Evolutionary conservation across 805 yeast species (phyloP).

Genomic region (Metschnikowia colocasiae): DNA sequence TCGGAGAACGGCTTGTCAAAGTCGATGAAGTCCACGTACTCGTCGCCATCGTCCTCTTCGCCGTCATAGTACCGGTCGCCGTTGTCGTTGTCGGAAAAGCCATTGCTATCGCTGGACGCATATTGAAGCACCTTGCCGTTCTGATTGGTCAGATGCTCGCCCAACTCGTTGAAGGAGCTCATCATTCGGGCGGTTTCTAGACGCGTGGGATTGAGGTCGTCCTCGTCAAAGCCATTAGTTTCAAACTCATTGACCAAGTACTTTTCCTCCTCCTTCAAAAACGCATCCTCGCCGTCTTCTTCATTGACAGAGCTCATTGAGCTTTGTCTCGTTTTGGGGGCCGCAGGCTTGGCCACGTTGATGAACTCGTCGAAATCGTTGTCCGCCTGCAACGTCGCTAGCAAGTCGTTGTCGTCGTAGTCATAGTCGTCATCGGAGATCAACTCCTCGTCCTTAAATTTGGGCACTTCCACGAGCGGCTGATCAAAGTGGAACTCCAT

Average conservation of each 20-base stretch:
- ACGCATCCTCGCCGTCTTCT: constrained; percentile 35
- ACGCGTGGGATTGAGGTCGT: constrained; percentile 34
- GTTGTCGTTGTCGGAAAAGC: constrained; percentile 24
- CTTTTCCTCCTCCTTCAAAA: constrained; percentile 42
- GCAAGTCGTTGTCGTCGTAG: constrained; percentile 46
- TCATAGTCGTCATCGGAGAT: constrained; percentile 66
- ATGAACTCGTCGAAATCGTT: constrained; percentile 40
- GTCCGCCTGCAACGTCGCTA: constrained; percentile 47
- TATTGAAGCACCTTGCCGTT: constrained; percentile 40
- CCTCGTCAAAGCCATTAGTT: constrained; percentile 44
- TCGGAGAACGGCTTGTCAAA: constrained; percentile 31
- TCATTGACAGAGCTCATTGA: constrained; percentile 33
- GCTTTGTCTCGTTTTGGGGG: constrained; percentile 19
- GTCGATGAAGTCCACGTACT: constrained; percentile 38
- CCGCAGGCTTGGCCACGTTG: constrained; percentile 7
- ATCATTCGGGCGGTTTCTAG: constrained; percentile 15
- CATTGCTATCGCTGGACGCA: constrained; percentile 31
- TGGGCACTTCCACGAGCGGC: constrained; percentile 46
- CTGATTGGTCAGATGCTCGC: constrained; percentile 18
- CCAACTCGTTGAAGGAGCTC: constrained; percentile 15
- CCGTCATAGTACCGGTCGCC: constrained; percentile 15
- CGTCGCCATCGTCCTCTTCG: constrained; percentile 37
- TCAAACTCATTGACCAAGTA: constrained; percentile 45
- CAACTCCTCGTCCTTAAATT: constrained; percentile 44
- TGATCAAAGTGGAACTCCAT: constrained; percentile 31